These are phyloP conservation scores for Taxillus chinensis DNA, from an alignment of 164 flowering plant species.

Conservation along the genomic window DNA sequence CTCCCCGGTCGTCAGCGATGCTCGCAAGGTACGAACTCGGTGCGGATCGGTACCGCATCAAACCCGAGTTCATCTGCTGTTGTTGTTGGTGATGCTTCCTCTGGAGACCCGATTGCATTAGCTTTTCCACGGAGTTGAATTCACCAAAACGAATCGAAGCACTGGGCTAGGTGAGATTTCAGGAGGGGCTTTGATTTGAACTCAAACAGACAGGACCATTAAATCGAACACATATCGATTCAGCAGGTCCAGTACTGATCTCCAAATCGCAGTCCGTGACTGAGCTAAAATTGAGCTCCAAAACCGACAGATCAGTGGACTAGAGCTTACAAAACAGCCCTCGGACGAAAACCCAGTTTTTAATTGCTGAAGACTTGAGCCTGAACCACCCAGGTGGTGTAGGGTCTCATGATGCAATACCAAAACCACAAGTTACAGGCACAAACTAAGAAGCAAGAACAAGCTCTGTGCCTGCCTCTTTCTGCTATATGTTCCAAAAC, in stretches of 20 bases:
- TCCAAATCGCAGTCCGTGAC: neutral
- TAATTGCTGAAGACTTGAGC: neutral
- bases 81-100: slow-evolving; percentile 12
- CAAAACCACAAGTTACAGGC: neutral
- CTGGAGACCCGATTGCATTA: slow-evolving; percentile 30
- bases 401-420: slow-evolving; percentile 1
- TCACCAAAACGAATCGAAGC: too few species aligned
- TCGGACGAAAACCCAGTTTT: slow-evolving; percentile 9
- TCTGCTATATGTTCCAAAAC: too few species aligned
- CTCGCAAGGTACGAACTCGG: slow-evolving; percentile 45
- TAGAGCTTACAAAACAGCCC: too few species aligned
- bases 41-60: slow-evolving; percentile 52
- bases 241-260: neutral
- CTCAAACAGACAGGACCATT: too few species aligned
- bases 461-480: too few species aligned
- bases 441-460: too few species aligned
- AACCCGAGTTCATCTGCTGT: slow-evolving; percentile 22
- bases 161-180: too few species aligned
- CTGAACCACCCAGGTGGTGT: slow-evolving; percentile 8
- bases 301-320: neutral
- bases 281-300: neutral
- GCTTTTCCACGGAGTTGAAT: neutral
- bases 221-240: too few species aligned
- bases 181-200: too few species aligned
- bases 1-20: slow-evolving; percentile 21